Percentiles rank a stretch among this genome's conserved stretches.
phyloP scores from a whole-genome alignment of 2,329 filamentous ascomycete species.

The Cladosporium phlei region DNA sequence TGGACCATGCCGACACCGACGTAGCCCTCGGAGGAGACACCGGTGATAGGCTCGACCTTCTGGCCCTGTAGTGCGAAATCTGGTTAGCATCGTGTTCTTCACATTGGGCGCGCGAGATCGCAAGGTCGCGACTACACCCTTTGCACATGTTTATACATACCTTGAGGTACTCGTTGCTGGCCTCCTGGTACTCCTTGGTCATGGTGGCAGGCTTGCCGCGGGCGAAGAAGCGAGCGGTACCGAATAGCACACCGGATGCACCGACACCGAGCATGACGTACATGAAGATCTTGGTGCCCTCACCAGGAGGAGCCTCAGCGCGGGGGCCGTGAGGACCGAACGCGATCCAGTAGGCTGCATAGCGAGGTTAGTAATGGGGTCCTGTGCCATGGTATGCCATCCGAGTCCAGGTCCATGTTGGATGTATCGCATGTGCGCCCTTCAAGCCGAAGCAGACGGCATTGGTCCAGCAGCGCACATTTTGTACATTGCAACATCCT shows the following conservation, averaged over 20 bases:
- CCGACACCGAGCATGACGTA: slow-evolving; percentile 66
- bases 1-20: slow-evolving; percentile 69
- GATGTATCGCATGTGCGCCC: not conserved
- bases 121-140: not conserved
- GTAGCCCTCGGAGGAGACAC: slow-evolving; percentile 75
- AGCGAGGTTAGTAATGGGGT: not conserved
- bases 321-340: slow-evolving; percentile 96
- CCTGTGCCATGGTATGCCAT: not conserved
- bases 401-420: not conserved
- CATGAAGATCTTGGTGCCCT: slow-evolving; percentile 71
- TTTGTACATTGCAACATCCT: not conserved
- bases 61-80: slow-evolving; percentile 55
- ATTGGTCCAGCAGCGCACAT: not conserved
- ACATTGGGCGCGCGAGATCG: not conserved
- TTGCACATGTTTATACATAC: slow-evolving; percentile 50
- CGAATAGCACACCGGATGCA: slow-evolving; percentile 67
- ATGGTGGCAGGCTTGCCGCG: slow-evolving; percentile 74
- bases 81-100: slow-evolving; percentile 15
- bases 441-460: slow-evolving; percentile 1
- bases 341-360: slow-evolving; percentile 92
- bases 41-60: slow-evolving; percentile 81
- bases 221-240: slow-evolving; percentile 65
- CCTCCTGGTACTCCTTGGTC: slow-evolving; percentile 96
- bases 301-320: slow-evolving; percentile 74
- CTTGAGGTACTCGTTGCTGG: slow-evolving; percentile 87